Evolutionary conservation across 2,329 filamentous ascomycete species (phyloP).

Genomic region (Blastomyces parvus): DNA sequence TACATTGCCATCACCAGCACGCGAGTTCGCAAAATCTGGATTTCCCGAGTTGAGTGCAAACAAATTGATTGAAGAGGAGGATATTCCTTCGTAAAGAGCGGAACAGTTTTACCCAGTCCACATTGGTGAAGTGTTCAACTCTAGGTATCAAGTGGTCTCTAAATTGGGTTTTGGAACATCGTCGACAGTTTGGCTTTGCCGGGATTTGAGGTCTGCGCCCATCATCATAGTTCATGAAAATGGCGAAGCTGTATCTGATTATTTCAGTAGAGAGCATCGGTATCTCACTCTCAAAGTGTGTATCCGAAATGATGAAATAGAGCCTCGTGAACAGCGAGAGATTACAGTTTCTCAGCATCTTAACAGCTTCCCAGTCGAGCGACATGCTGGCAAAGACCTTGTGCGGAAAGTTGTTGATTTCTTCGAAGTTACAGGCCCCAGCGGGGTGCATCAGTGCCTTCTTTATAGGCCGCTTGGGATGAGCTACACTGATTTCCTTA

Average conservation of each 20-base stretch:
- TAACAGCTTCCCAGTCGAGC: slow-evolving; percentile 11
- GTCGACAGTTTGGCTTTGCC: slow-evolving; percentile 10
- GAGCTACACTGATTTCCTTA: slow-evolving; percentile 11
- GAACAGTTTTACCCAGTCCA: slow-evolving; percentile 16
- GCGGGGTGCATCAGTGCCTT: slow-evolving; percentile 18
- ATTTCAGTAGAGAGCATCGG: background rate
- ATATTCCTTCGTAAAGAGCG: slow-evolving; percentile 10
- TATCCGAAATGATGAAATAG: background rate
- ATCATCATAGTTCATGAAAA: background rate
- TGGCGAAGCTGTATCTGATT: background rate
- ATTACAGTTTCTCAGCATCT: slow-evolving; percentile 18
- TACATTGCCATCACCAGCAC: background rate
- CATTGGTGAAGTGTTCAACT: slow-evolving; percentile 15
- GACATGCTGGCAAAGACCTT: slow-evolving; percentile 15
- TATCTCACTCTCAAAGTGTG: slow-evolving; percentile 9
- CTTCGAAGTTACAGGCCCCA: slow-evolving; percentile 21
- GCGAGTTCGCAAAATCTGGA: background rate
- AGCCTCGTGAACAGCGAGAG: slow-evolving; percentile 11
- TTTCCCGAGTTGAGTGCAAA: slow-evolving; percentile 1
- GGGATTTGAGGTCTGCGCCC: slow-evolving; percentile 4
- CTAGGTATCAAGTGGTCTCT: slow-evolving; percentile 14
- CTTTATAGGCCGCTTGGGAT: slow-evolving; percentile 19
- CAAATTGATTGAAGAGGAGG: slow-evolving; percentile 12
- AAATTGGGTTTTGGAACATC: slow-evolving; percentile 14
- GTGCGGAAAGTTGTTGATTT: slow-evolving; percentile 20